These are phyloP conservation scores for Gossypium longicalyx DNA, from an alignment of 345 rosid species.

Conservation along the genomic window DNA sequence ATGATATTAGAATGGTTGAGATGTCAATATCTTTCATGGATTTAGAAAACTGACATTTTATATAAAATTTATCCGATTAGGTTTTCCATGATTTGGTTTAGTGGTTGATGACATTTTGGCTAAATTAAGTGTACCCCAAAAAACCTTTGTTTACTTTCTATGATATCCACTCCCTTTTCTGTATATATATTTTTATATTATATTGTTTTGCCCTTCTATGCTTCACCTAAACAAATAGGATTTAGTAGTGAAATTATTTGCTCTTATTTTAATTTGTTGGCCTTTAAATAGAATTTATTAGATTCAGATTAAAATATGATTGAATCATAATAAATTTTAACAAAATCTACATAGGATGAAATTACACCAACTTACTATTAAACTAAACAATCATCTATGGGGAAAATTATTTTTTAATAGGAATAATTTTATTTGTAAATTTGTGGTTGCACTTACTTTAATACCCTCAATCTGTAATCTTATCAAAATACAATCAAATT, in stretches of 20 bases:
- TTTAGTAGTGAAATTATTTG: neutral
- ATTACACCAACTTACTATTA: too few relatives aligned
- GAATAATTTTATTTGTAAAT: too few relatives aligned
- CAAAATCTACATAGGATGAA: too few relatives aligned
- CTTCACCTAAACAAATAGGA: neutral
- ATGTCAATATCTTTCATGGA: conserved; percentile 45
- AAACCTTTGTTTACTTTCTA: neutral
- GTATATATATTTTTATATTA: neutral
- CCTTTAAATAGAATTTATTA: too few relatives aligned
- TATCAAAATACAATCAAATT: neutral
- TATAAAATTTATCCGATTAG: conserved; percentile 16
- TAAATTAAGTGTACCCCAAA: neutral
- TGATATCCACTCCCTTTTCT: neutral
- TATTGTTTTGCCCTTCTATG: neutral
- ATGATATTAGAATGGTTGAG: conserved; percentile 40
- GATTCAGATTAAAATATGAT: too few relatives aligned
- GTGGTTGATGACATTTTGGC: conserved; percentile 36
- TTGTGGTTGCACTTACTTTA: neutral
- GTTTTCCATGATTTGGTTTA: conserved; percentile 17
- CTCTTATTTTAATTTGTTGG: too few relatives aligned
- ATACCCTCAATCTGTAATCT: neutral
- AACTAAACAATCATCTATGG: neutral
- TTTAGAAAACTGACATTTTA: conserved; percentile 5
- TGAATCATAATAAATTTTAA: too few relatives aligned
- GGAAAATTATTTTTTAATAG: too few relatives aligned